Percentiles rank a stretch among this genome's conserved stretches.
These are phyloP conservation scores for Myriosclerotinia scirpicola DNA, from an alignment of 2,329 filamentous ascomycete species.

Conservation along the genomic window DNA sequence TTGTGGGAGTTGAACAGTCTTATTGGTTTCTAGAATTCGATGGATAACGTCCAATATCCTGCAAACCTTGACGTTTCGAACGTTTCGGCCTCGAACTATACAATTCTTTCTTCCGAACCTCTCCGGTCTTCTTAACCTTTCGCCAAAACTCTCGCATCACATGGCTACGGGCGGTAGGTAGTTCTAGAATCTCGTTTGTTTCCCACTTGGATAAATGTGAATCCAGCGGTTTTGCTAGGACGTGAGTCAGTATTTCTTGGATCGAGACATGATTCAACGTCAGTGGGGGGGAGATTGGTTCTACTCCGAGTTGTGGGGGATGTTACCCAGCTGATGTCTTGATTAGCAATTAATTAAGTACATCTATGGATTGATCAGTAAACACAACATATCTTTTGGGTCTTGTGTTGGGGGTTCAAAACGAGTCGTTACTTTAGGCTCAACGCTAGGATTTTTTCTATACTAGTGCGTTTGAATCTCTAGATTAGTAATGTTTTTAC, in stretches of 20 bases:
- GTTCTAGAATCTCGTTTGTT: neutral
- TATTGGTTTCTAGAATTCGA: neutral
- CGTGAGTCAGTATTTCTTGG: neutral
- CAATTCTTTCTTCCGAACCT: neutral
- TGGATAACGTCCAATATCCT: neutral
- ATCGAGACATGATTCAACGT: too few species aligned
- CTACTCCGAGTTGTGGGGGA: neutral
- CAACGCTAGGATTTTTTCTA: neutral
- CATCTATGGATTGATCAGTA: neutral
- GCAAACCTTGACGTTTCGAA: neutral
- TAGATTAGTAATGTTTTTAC: neutral
- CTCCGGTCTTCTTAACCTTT: neutral
- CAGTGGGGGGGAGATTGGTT: neutral
- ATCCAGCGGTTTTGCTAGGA: neutral
- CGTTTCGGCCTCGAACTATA: neutral
- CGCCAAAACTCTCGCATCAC: conserved; percentile 18
- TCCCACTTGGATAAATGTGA: conserved; percentile 10
- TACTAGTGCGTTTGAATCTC: neutral
- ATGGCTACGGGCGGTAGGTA: conserved; percentile 6
- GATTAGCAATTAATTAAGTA: neutral
- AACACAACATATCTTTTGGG: neutral
- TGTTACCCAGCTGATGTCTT: too few species aligned
- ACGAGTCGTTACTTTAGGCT: neutral
- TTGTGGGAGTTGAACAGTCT: neutral
- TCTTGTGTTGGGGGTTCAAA: neutral